Percentiles rank a stretch among this genome's conserved stretches.
These are phyloP conservation scores for Leccinum pachyderme DNA, from an alignment of 1,284 basidiomycete genomes.

Conservation along the genomic window DNA sequence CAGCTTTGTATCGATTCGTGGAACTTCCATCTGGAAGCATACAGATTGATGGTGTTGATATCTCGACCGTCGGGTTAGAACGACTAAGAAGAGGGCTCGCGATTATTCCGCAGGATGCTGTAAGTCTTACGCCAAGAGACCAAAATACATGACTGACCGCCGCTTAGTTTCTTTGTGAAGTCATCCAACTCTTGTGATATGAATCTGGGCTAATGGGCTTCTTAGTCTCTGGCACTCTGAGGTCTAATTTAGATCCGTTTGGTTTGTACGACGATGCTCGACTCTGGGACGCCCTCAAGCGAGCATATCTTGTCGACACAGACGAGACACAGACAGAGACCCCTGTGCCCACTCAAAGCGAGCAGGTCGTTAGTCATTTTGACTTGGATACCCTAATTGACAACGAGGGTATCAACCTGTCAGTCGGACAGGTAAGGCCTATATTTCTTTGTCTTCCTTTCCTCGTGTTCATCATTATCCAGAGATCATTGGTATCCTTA, in stretches of 20 bases:
- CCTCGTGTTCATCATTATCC: slow-evolving; percentile 24
- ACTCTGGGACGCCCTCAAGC: slow-evolving; percentile 80
- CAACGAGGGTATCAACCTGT: slow-evolving; percentile 83
- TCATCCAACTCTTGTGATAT: neutral
- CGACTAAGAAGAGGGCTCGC: slow-evolving; percentile 69
- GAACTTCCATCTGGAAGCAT: slow-evolving; percentile 68
- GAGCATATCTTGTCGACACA: slow-evolving; percentile 69
- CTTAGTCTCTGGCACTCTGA: slow-evolving; percentile 73
- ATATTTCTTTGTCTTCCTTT: slow-evolving; percentile 46
- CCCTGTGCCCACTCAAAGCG: neutral
- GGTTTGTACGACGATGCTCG: slow-evolving; percentile 69
- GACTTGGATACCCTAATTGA: slow-evolving; percentile 80
- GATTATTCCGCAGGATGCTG: slow-evolving; percentile 90
- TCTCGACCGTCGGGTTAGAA: slow-evolving; percentile 62
- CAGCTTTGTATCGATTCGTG: slow-evolving; percentile 56
- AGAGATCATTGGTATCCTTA: slow-evolving; percentile 79
- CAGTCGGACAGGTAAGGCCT: slow-evolving; percentile 51
- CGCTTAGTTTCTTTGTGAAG: slow-evolving; percentile 22
- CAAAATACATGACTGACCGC: neutral
- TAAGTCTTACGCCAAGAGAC: slow-evolving; percentile 35
- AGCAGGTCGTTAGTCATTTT: slow-evolving; percentile 49
- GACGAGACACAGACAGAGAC: slow-evolving; percentile 15
- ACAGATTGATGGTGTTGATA: slow-evolving; percentile 63
- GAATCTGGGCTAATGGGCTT: slow-evolving; percentile 4
- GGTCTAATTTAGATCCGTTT: slow-evolving; percentile 84